Conservation (phyloP, 2,329 filamentous ascomycete species). For the Diplodia scrobiculata region DNA sequence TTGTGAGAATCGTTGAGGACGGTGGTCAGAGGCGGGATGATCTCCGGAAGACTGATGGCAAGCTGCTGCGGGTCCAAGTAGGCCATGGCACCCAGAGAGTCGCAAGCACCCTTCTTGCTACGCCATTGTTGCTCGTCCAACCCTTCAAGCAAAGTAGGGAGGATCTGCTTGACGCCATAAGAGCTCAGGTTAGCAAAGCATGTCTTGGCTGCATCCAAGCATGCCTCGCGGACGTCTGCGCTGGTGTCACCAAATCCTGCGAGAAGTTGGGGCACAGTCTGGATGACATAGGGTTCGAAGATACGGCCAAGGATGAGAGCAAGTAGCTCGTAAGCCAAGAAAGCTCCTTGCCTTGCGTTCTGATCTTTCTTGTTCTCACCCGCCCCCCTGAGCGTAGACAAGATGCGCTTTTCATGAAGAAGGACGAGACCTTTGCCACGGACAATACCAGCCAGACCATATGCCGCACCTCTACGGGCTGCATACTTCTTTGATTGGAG, state of each 20-base stretch:
- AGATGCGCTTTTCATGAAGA: conserved; percentile 80
- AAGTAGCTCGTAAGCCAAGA: conserved; percentile 87
- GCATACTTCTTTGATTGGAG: conserved; percentile 88
- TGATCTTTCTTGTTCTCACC: conserved; percentile 95
- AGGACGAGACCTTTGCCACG: conserved; percentile 82
- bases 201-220: conserved; percentile 87
- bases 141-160: conserved; percentile 87
- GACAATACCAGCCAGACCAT: conserved; percentile 88
- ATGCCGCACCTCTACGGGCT: conserved; percentile 87
- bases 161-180: conserved; percentile 90
- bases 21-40: conserved; percentile 91
- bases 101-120: conserved; percentile 97
- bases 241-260: conserved; percentile 86
- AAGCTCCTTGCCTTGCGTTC: conserved; percentile 82
- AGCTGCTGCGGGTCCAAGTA: conserved; percentile 96
- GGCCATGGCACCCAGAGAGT: conserved; percentile 95
- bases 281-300: conserved; percentile 96
- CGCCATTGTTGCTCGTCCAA: conserved; percentile 96
- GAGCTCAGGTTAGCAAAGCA: conserved; percentile 93
- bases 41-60: conserved; percentile 86
- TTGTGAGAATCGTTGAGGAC: conserved; percentile 98
- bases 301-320: conserved; percentile 81
- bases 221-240: conserved; percentile 87
- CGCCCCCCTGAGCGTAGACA: conserved; percentile 76
- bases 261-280: conserved; percentile 88